Percentiles rank a stretch among this genome's conserved stretches.
These are phyloP conservation scores for Aureobasidium sp. DNA, from an alignment of 2,329 filamentous ascomycete genomes.

Conservation along the genomic window DNA sequence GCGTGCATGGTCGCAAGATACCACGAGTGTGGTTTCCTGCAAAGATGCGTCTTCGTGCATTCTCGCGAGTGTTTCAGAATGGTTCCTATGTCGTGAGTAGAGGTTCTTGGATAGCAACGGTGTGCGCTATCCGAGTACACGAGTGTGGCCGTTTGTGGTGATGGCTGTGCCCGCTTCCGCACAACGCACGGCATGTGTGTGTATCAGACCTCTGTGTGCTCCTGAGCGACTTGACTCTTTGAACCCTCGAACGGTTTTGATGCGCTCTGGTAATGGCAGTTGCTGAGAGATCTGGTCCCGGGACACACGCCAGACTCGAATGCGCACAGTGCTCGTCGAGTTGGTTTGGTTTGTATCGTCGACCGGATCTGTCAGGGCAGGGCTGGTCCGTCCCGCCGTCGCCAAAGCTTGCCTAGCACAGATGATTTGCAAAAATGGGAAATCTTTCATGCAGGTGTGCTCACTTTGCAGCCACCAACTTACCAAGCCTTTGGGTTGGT, in stretches of 20 bases:
- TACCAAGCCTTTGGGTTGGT: conserved; percentile 9
- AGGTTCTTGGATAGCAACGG: conserved; percentile 14
- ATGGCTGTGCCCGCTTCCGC: conserved; percentile 9
- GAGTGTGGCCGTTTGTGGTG: conserved; percentile 1
- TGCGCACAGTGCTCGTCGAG: conserved; percentile 10
- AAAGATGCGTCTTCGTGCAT: conserved; percentile 9
- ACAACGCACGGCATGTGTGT: not conserved
- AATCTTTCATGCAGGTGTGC: conserved; percentile 15
- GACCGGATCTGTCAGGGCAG: conserved; percentile 13
- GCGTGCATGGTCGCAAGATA: conserved; percentile 6
- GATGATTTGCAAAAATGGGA: conserved; percentile 16
- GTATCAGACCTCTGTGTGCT: conserved; percentile 5
- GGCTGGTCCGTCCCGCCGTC: conserved; percentile 15
- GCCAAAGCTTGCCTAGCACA: conserved; percentile 14
- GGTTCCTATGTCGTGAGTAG: conserved; percentile 10
- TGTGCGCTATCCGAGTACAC: not conserved
- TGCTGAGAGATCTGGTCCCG: not conserved
- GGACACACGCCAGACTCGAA: not conserved
- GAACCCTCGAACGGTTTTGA: not conserved
- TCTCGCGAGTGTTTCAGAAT: conserved; percentile 7
- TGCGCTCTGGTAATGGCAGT: not conserved
- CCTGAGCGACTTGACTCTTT: not conserved
- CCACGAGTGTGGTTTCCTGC: not conserved
- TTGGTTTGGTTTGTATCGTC: not conserved
- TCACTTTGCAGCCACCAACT: conserved; percentile 14